Percentiles rank a stretch among this genome's conserved stretches.
These are phyloP conservation scores for Conringia planisiliqua DNA, from an alignment of 345 rosid species.

Conservation along the genomic window DNA sequence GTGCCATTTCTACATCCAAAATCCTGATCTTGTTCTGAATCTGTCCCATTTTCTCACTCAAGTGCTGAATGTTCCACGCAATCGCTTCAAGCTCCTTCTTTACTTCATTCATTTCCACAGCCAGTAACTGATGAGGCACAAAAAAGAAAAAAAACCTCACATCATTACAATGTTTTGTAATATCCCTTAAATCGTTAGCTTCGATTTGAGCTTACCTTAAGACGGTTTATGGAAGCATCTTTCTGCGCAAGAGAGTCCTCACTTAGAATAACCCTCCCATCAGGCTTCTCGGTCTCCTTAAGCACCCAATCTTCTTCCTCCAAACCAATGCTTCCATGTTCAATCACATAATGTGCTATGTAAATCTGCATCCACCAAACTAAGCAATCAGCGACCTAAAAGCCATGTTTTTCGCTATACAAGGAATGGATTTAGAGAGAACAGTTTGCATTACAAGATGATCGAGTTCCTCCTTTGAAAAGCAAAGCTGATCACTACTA, in stretches of 20 bases:
- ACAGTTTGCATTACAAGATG: constrained; percentile 47
- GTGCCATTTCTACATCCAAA: constrained; percentile 47
- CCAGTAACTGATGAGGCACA: constrained; percentile 50
- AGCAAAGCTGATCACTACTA: constrained; percentile 42
- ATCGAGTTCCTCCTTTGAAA: constrained; percentile 82
- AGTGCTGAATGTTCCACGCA: constrained; percentile 44
- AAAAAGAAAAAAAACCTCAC: not conserved
- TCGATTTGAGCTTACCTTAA: constrained; percentile 59
- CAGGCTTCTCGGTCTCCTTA: constrained; percentile 65
- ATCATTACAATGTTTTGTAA: constrained; percentile 6
- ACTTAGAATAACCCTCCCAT: constrained; percentile 56
- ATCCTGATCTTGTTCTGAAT: constrained; percentile 42
- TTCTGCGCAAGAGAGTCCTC: constrained; percentile 73
- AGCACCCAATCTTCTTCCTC: constrained; percentile 76
- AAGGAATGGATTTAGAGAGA: not conserved
- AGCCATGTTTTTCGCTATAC: not conserved
- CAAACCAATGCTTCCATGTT: constrained; percentile 75
- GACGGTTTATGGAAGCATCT: constrained; percentile 62
- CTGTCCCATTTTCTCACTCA: constrained; percentile 44
- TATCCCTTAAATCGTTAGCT: not conserved
- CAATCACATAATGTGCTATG: constrained; percentile 63
- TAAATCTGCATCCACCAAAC: constrained; percentile 52
- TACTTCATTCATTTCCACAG: constrained; percentile 70
- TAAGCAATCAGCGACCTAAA: constrained; percentile 2
- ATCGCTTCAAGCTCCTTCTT: constrained; percentile 69